These are phyloP conservation scores for Trifolium subterraneum DNA, from an alignment of 306 rosid genomes.

Conservation along the genomic window DNA sequence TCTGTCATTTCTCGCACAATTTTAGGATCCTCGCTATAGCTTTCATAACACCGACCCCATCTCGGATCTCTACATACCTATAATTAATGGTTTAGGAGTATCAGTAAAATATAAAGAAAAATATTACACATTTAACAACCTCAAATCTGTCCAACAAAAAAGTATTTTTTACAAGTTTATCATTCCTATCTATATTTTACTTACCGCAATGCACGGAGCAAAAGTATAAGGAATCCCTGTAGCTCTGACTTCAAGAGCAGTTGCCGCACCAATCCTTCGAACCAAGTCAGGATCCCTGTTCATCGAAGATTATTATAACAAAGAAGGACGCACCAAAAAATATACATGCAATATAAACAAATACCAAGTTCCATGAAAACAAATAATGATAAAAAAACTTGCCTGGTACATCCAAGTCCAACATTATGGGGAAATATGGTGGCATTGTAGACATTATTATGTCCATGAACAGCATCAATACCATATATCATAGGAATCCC, in stretches of 20 bases:
- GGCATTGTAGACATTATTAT: constrained; percentile 91
- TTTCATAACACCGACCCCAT: constrained; percentile 99
- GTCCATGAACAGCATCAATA: constrained; percentile 98
- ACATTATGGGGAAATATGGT: constrained; percentile 95
- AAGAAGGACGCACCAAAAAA: constrained; percentile 24
- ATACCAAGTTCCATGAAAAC: background rate
- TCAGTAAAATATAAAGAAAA: constrained; percentile 29
- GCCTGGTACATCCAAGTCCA: constrained; percentile 97
- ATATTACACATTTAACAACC: constrained; percentile 25
- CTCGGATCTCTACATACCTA: constrained; percentile 99
- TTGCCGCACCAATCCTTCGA: constrained; percentile 81
- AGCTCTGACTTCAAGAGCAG: constrained; percentile 95
- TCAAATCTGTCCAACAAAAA: constrained; percentile 25
- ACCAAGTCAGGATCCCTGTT: constrained; percentile 75
- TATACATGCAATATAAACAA: constrained; percentile 8
- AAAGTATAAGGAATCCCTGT: constrained; percentile 91
- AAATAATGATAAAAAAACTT: too few relatives aligned
- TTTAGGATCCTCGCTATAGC: constrained; percentile 91
- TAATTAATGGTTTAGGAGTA: constrained; percentile 44
- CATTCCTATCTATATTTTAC: constrained; percentile 18
- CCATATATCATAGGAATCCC: constrained; percentile 98
- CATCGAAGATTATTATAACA: constrained; percentile 40
- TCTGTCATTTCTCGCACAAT: constrained; percentile 84
- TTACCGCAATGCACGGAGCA: constrained; percentile 98
- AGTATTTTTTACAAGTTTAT: constrained; percentile 30